These are phyloP conservation scores for Tolypocladium album DNA, from an alignment of 2,329 filamentous ascomycete genomes.

Conservation along the genomic window DNA sequence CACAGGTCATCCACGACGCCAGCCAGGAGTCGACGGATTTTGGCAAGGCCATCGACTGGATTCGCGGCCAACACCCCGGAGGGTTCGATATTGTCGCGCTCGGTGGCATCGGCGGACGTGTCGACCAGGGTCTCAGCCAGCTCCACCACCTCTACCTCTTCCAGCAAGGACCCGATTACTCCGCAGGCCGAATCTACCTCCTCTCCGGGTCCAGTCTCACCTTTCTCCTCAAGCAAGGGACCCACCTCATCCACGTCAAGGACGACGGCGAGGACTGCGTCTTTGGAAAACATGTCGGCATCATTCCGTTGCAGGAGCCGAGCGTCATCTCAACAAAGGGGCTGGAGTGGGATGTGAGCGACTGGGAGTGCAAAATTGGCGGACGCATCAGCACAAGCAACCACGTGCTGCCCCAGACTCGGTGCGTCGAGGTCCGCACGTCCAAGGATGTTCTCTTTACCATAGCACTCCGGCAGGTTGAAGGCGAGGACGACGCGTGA, in stretches of 20 bases:
- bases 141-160: constrained; percentile 72
- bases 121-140: constrained; percentile 86
- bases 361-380: constrained; percentile 72
- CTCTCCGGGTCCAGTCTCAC: constrained; percentile 73
- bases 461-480: constrained; percentile 44
- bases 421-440: constrained; percentile 52
- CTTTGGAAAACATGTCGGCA: constrained; percentile 73
- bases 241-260: constrained; percentile 57
- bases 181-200: constrained; percentile 57
- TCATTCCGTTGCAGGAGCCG: constrained; percentile 73
- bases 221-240: constrained; percentile 63
- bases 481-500: constrained; percentile 22
- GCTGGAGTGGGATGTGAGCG: constrained; percentile 79
- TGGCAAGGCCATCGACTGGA: constrained; percentile 62
- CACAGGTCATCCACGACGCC: constrained; percentile 56
- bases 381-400: constrained; percentile 72
- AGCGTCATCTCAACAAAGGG: constrained; percentile 70
- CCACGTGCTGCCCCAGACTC: constrained; percentile 50
- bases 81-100: constrained; percentile 62
- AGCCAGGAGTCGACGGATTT: constrained; percentile 91
- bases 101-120: constrained; percentile 77
- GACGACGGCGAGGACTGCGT: constrained; percentile 32
- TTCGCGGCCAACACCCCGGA: constrained; percentile 27
- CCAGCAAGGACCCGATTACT: constrained; percentile 38
- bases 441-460: constrained; percentile 63